A percentile compares a stretch with the other conserved stretches of the same genome.
Evolutionary conservation across 306 rosid genomes (phyloP).

Genomic region (Gynostemma pentaphyllum): DNA sequence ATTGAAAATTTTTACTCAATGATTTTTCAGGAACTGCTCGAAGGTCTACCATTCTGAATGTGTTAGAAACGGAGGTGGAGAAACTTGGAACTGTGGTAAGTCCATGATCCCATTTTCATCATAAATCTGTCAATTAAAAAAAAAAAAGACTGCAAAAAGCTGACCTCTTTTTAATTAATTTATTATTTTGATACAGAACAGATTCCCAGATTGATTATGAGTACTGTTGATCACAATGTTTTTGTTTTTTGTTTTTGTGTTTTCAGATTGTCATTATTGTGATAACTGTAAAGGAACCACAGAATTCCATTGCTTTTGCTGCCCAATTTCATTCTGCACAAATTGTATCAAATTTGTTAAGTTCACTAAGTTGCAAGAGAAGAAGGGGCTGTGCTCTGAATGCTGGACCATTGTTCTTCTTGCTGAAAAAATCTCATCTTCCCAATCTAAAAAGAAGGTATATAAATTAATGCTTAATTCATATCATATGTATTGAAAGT

Average conservation of each 20-base stretch:
- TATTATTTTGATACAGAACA: neutral
- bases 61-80: constrained; percentile 17
- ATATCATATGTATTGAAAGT: neutral
- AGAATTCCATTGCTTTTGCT: constrained; percentile 41
- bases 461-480: neutral
- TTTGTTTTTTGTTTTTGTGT: too few relatives aligned
- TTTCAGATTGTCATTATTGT: constrained; percentile 51
- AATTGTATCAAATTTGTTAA: constrained; percentile 24
- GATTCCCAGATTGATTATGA: neutral
- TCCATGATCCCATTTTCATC: neutral
- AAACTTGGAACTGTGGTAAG: constrained; percentile 57
- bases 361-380: constrained; percentile 22
- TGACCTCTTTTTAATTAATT: too few relatives aligned
- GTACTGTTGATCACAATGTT: neutral
- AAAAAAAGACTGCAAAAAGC: too few relatives aligned
- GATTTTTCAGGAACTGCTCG: constrained; percentile 33
- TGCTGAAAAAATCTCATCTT: constrained; percentile 21
- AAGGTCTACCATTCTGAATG: constrained; percentile 59
- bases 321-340: constrained; percentile 43
- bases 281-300: constrained; percentile 23
- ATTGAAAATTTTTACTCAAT: neutral
- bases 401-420: constrained; percentile 42
- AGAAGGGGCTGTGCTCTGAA: constrained; percentile 38
- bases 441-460: neutral
- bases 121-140: neutral